Conservation (phyloP, 164 flowering plant genomes). For the Paratinospora sagittata region DNA sequence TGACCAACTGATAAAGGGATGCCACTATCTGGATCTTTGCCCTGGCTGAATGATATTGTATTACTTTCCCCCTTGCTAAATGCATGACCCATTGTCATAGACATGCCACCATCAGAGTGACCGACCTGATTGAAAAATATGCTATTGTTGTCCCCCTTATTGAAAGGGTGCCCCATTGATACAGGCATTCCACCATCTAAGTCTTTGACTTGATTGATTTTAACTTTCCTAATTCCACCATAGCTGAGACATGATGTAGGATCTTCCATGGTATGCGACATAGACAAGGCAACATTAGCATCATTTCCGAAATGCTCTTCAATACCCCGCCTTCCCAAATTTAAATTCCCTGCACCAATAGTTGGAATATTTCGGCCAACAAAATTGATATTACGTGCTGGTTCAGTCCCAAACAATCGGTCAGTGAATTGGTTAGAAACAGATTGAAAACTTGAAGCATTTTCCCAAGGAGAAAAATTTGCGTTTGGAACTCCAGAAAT, state of each 20-base stretch:
- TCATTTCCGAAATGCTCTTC: slow-evolving; percentile 36
- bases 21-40: slow-evolving; percentile 31
- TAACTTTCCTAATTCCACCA: slow-evolving; percentile 46
- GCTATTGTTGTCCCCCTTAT: slow-evolving; percentile 19
- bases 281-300: slow-evolving; percentile 40
- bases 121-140: slow-evolving; percentile 21
- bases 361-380: slow-evolving; percentile 13
- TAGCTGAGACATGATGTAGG: slow-evolving; percentile 15
- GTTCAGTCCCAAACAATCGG: slow-evolving; percentile 40
- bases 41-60: slow-evolving; percentile 21
- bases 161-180: slow-evolving; percentile 30
- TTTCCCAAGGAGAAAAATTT: slow-evolving; percentile 40
- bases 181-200: slow-evolving; percentile 18
- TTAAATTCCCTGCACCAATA: slow-evolving; percentile 20
- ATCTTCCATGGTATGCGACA: slow-evolving; percentile 33
- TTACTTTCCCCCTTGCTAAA: neutral
- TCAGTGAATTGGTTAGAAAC: slow-evolving; percentile 35
- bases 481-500: slow-evolving; percentile 26
- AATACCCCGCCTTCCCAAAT: slow-evolving; percentile 18
- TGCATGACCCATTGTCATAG: slow-evolving; percentile 5
- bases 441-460: slow-evolving; percentile 27
- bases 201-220: slow-evolving; percentile 27
- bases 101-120: slow-evolving; percentile 22
- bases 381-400: slow-evolving; percentile 17
- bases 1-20: slow-evolving; percentile 18